Base-by-base conservation (phyloP, 2,329 filamentous ascomycete genomes). In the Trichoderma polysporum region DNA sequence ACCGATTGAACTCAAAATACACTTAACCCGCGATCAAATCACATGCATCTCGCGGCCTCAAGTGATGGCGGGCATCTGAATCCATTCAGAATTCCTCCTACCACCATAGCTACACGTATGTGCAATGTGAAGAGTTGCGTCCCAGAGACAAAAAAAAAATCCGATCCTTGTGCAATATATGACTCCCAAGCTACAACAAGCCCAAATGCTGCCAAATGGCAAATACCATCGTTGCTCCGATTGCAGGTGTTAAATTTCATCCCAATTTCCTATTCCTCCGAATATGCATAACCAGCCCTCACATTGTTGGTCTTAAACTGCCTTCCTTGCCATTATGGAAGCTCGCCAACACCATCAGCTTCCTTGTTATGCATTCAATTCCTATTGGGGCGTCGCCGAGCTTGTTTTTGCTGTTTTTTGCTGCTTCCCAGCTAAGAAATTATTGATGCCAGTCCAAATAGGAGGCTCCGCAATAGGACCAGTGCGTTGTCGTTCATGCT, bases 371-470 rank as follows among this genome's bases (percentile, higher is more conserved):
- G 1, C 8, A 9, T 4, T 29, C 19, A 39, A 5, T 61, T 10
- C 4, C 47, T 17, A n/a, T 27, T 45, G n/a, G 35, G 19, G 2
- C n/a, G 27, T 33, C 4, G n/a, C 29, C 56, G 35, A n/a, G 19
- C 17, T 3, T n/a, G 27, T 15, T 35, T 29, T 19, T 52, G 33
- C 35, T 68, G 58, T 49, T 10, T 15, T 29, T 60, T 54, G 29
- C 29, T 62, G 39, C 49, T 69, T 59, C 49, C 70, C 62, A 12
- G 70, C 70, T 45, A 74, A 67, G 37, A 68, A 76, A 6, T 68
- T 71, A 49, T 76, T 77, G 0, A 77, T 71, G 3, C 75, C 75
- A 10, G 67, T 68, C 17, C 74, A 77, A 1, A 58, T 54, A 6
- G 52, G 22, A 17, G 41, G 45, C 25, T 10, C 35, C 2, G 25